A percentile compares a stretch with the other conserved stretches of the same genome.
Evolutionary conservation across 805 yeast genomes (phyloP).

Genomic region (Zygosaccharomyces lentus): DNA sequence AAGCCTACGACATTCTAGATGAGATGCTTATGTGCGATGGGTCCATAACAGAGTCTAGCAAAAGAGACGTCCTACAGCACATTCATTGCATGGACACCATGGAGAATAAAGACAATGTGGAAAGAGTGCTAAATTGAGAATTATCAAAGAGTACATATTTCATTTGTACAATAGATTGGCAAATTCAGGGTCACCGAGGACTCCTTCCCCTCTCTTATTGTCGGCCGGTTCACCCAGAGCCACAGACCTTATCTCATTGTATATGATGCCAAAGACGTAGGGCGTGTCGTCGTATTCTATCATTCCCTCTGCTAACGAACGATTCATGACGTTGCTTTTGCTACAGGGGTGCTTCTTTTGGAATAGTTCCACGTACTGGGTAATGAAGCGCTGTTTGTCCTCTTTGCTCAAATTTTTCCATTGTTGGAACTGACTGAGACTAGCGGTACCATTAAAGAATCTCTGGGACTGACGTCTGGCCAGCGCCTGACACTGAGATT

Average conservation of each 20-base stretch:
- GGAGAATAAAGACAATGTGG: conserved; percentile 68
- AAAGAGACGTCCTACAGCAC: conserved; percentile 69
- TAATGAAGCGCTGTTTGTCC: conserved; percentile 31
- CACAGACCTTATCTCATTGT: conserved; percentile 33
- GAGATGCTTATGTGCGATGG: conserved; percentile 84
- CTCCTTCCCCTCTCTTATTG: conserved; percentile 21
- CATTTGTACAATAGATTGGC: conserved; percentile 16
- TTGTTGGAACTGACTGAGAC: conserved; percentile 21
- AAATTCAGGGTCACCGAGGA: conserved; percentile 24
- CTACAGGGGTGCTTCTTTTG: conserved; percentile 35
- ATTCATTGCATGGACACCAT: conserved; percentile 83
- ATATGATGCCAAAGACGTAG: conserved; percentile 38
- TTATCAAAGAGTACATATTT: conserved; percentile 7
- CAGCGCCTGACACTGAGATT: not conserved
- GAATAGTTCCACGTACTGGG: conserved; percentile 30
- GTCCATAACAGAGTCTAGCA: conserved; percentile 75
- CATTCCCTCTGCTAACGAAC: conserved; percentile 36
- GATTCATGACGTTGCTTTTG: conserved; percentile 36
- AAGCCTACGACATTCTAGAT: conserved; percentile 88
- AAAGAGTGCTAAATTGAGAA: conserved; percentile 38
- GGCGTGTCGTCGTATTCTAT: conserved; percentile 38
- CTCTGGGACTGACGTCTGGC: not conserved
- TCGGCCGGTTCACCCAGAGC: conserved; percentile 19
- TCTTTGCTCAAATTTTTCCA: conserved; percentile 31
- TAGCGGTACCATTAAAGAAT: not conserved